Evolutionary conservation across 495 filamentous ascomycete genomes (phyloP).

Genomic region (Penicillium samsonianum): DNA sequence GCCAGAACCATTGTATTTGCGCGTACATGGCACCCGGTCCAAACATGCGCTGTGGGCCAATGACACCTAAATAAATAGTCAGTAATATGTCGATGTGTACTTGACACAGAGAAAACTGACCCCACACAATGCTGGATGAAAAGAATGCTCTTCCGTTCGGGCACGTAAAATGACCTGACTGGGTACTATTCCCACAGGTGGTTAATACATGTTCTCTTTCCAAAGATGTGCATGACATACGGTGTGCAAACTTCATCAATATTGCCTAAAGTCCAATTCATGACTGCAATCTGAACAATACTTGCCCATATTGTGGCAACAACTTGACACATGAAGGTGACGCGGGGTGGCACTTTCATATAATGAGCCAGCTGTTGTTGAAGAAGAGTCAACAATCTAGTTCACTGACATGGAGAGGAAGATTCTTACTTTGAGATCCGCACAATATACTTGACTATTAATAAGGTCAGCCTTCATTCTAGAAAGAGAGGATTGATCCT

Average conservation of each 20-base stretch:
- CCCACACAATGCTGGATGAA: slow-evolving; percentile 59
- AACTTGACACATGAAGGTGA: slow-evolving; percentile 64
- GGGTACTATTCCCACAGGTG: slow-evolving; percentile 24
- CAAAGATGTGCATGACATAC: slow-evolving; percentile 33
- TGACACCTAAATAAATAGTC: slow-evolving; percentile 46
- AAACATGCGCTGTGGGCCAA: slow-evolving; percentile 61
- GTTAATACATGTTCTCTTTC: background rate
- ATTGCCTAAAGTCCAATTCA: slow-evolving; percentile 58
- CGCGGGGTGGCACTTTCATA: slow-evolving; percentile 65
- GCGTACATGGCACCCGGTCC: slow-evolving; percentile 60
- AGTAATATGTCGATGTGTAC: background rate
- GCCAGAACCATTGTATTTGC: slow-evolving; percentile 56
- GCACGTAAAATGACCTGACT: slow-evolving; percentile 52
- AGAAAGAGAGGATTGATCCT: background rate
- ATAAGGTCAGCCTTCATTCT: background rate
- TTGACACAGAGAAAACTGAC: slow-evolving; percentile 4
- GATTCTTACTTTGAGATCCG: slow-evolving; percentile 21
- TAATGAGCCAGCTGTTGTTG: slow-evolving; percentile 56
- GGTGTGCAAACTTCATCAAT: slow-evolving; percentile 59
- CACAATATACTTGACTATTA: slow-evolving; percentile 21
- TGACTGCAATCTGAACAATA: slow-evolving; percentile 58
- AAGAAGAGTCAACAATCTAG: slow-evolving; percentile 29
- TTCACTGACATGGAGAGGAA: background rate
- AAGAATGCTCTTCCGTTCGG: slow-evolving; percentile 63
- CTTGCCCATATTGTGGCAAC: slow-evolving; percentile 60